Evolutionary conservation across 352 stramenopile species (phyloP), one percentile per base, ranked within the genome.

Genomic region (Globisporangium cederbergense): DNA sequence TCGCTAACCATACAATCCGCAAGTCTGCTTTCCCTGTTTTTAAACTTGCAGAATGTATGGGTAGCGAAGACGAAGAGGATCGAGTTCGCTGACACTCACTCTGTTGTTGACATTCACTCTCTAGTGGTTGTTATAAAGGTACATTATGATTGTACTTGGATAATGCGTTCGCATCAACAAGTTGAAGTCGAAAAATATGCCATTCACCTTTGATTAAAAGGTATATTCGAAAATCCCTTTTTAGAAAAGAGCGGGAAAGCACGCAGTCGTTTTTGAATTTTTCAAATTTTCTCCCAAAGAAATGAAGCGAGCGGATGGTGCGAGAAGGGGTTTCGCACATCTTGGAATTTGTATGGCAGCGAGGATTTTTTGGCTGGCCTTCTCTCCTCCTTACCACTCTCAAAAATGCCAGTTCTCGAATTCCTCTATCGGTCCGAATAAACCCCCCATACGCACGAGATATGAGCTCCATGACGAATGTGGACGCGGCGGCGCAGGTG

Each of bases 391-490:
- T 25, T 13, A 13, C n/a, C 16, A 8, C 13, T 20, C 3, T 4
- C 14, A 8, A 50, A 28, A 50, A 28, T 8, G 18, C 43, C 43
- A 50, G 43, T 50, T 25, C 43, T 28, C 18, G 43, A 30, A 52
- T 52, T 52, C 49, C 49, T 55, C 49, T 55, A 55, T 55, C 49
- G 25, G 9, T 14, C 22, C 3, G 13, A 55, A 55, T 55, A 55
- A 55, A 55, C 38, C 49, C 49, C 49, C 22, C 49, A 38, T 55
- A 55, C 25, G 4, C 16, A 36, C 22, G 49, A 38, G 13, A 55
- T 32, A 52, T 57, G 51, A 58, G 16, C 7, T 3, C 30, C 4
- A 28, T 58, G 51, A 58, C 8, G 25, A 28, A 28, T 6, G 10
- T 10, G 28, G 32, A 16, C 14, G 30, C 30, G 18, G 28, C 28